phyloP scores from a whole-genome alignment of 371 early-diverging fungal species.

The Actinomucor elegans region DNA sequence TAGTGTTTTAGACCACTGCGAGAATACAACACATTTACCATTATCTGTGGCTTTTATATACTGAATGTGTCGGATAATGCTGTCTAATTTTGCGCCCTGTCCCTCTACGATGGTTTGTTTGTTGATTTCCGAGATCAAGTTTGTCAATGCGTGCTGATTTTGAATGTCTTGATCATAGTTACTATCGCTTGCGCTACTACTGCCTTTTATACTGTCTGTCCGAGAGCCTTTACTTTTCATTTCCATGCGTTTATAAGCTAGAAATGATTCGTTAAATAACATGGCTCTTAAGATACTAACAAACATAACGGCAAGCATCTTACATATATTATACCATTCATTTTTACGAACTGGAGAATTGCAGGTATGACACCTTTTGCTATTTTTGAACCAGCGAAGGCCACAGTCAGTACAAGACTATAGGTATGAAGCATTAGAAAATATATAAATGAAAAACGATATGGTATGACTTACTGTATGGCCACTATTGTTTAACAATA shows the following conservation, averaged over 20 bases:
- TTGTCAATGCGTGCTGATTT: not conserved
- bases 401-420: conserved; percentile 38
- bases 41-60: conserved; percentile 39
- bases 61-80: conserved; percentile 60
- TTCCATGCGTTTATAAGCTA: conserved; percentile 7
- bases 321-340: conserved; percentile 37
- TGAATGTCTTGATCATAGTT: too few relatives aligned
- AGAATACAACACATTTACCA: conserved; percentile 68
- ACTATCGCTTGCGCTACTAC: not conserved
- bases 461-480: too few relatives aligned
- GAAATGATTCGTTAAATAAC: not conserved
- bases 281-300: too few relatives aligned
- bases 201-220: not conserved
- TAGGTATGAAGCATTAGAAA: too few relatives aligned
- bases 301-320: too few relatives aligned
- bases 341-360: conserved; percentile 15
- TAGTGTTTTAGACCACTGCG: conserved; percentile 68
- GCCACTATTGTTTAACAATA: too few relatives aligned
- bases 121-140: conserved; percentile 7
- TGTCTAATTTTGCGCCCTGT: conserved; percentile 60
- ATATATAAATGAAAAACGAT: conserved; percentile 2
- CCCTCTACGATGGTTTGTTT: conserved; percentile 11
- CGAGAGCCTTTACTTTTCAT: not conserved
- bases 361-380: conserved; percentile 35
- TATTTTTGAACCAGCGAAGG: conserved; percentile 23